A percentile compares a stretch with the other conserved stretches of the same genome.
phyloP scores from a whole-genome alignment of 2,329 filamentous ascomycete species.

The Aplosporella prunicola region DNA sequence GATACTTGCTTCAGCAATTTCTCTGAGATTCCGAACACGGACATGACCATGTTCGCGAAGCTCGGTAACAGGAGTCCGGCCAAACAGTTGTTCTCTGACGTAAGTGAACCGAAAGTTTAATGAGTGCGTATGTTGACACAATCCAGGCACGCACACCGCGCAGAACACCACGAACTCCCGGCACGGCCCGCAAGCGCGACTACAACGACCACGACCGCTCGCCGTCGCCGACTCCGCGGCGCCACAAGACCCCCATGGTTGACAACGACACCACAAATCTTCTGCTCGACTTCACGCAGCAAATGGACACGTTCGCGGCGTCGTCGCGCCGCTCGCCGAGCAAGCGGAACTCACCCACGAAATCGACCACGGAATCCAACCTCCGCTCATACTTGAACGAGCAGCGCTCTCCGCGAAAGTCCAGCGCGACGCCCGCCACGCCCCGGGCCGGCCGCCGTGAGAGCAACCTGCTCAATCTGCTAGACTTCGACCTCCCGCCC shows the following conservation, averaged over 20 bases:
- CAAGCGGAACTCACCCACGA: conserved; percentile 41
- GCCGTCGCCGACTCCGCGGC: conserved; percentile 45
- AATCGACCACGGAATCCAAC: conserved; percentile 40
- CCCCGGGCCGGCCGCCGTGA: conserved; percentile 37
- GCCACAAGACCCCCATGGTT: conserved; percentile 36
- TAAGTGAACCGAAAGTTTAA: not conserved
- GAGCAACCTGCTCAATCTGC: conserved; percentile 53
- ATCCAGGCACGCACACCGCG: conserved; percentile 11
- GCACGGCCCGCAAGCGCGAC: conserved; percentile 36
- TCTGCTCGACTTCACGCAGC: conserved; percentile 80
- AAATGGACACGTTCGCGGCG: conserved; percentile 48
- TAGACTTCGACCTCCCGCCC: conserved; percentile 91
- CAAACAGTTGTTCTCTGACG: conserved; percentile 22
- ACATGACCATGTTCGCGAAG: conserved; percentile 73
- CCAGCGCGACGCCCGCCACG: conserved; percentile 35
- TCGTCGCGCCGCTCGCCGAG: conserved; percentile 30
- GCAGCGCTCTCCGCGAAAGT: conserved; percentile 34
- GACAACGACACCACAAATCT: conserved; percentile 61
- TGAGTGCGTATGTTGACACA: conserved; percentile 5
- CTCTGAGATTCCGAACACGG: conserved; percentile 66
- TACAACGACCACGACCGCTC: conserved; percentile 30
- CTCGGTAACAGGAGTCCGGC: conserved; percentile 48
- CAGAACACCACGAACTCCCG: conserved; percentile 33
- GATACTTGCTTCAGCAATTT: conserved; percentile 78
- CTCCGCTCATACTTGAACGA: conserved; percentile 33